Evolutionary conservation across 805 yeast genomes (phyloP), one percentile per base, ranked within the genome.

Genomic region (Wickerhamomyces pijperi): DNA sequence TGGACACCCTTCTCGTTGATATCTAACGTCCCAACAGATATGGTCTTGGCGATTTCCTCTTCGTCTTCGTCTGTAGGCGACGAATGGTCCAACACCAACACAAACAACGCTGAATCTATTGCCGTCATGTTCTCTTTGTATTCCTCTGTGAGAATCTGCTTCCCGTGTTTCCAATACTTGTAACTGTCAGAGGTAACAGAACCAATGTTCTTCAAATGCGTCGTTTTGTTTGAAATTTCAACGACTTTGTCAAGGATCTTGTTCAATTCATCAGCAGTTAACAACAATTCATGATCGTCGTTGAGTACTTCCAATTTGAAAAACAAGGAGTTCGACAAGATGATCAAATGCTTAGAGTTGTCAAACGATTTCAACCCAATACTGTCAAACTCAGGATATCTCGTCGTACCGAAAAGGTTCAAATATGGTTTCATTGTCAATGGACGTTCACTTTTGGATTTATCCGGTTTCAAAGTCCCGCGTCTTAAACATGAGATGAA

Each of bases 261-360:
- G 28, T 73, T 72, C 44, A 87, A 68, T 54, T 82, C 88, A 39
- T 69, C 67, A 48, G 79, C 82, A 3, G 76, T 69, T 56, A 84
- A 67, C 20, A 83, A 60, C 39, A 84, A 58, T 50, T 85, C 77
- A 53, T 82, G 70, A 29, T 72, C 60, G 16, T 68, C 68, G 56
- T 82, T 88, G 46, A 87, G 64, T 1, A 87, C 95, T 50, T 82
- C 88, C 48, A 87, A 72, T 74, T 90, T 82, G 58, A 86, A 87
- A 58, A 83, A 85, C 56, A 85, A 95, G 5, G 94, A 83, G 46
- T 77, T 78, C 36, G 86, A 78, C 46, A 85, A 62, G 23, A 87
- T 80, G 15, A 84, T 70, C 32, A 87, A 72, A 55, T 86, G 94
- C 47, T 74, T 75, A 2, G 90, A 75, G 18, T 71, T 64, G 8